Evolutionary conservation across 441 rosid genomes (phyloP).

Genomic region (Bocquillonia castaneifolia): DNA sequence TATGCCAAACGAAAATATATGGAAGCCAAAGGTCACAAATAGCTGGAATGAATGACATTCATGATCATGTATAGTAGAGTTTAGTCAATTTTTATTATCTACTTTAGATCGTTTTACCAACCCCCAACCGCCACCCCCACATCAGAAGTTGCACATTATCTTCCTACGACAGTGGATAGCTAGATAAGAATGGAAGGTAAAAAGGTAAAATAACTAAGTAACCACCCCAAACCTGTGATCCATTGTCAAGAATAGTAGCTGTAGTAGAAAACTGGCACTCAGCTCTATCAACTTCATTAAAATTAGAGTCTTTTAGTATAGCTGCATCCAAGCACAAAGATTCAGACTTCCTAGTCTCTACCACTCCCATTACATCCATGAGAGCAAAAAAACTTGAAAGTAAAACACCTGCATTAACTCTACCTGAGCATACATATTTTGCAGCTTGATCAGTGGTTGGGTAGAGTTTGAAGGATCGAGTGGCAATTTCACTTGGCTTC

Average conservation of each 20-base stretch:
- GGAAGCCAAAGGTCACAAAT: not conserved
- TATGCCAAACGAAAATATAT: not conserved
- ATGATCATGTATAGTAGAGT: not conserved
- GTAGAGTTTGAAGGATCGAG: conserved; percentile 64
- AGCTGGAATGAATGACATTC: not conserved
- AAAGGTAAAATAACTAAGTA: not conserved
- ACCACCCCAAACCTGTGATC: conserved; percentile 60
- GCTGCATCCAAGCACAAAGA: conserved; percentile 43
- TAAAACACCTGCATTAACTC: conserved; percentile 11
- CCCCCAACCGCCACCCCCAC: no score
- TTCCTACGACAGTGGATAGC: no score
- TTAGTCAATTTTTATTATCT: conserved; percentile 1
- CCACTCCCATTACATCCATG: not conserved
- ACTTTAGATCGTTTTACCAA: not conserved
- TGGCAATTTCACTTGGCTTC: conserved; percentile 58
- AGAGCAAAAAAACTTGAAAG: not conserved
- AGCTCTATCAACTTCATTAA: conserved; percentile 83
- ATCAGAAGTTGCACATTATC: no score
- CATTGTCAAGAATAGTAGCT: conserved; percentile 72
- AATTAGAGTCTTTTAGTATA: conserved; percentile 82
- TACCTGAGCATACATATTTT: conserved; percentile 67
- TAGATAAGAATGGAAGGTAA: no score
- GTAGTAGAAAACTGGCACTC: conserved; percentile 88
- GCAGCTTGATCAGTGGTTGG: conserved; percentile 86
- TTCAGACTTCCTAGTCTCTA: conserved; percentile 9